These are phyloP conservation scores for Yamadazyma siamensis DNA, from an alignment of 1,139 yeast genomes.

Conservation along the genomic window DNA sequence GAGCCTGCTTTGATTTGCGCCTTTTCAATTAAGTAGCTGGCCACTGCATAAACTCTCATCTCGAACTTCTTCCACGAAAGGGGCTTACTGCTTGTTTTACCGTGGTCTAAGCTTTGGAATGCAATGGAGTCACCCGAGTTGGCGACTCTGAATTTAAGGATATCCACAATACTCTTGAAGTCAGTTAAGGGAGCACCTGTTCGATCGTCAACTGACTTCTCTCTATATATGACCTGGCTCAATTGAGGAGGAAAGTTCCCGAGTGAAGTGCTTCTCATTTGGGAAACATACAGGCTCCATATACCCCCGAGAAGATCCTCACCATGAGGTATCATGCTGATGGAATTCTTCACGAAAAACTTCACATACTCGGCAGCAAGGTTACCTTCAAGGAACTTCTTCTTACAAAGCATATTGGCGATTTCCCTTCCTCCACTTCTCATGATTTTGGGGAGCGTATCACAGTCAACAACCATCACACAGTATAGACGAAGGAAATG, in stretches of 20 bases:
- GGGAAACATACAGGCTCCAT: constrained; percentile 75
- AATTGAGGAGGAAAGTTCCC: constrained; percentile 51
- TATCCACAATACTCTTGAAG: constrained; percentile 67
- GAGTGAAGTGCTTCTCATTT: constrained; percentile 50
- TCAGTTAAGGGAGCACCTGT: constrained; percentile 72
- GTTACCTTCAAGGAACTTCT: constrained; percentile 73
- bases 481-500: constrained; percentile 82
- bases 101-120: constrained; percentile 60
- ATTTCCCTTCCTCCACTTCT: constrained; percentile 86
- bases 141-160: constrained; percentile 74
- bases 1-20: constrained; percentile 61
- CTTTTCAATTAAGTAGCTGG: constrained; percentile 53
- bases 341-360: constrained; percentile 66
- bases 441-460: constrained; percentile 77
- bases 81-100: constrained; percentile 49
- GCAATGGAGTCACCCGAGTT: constrained; percentile 81
- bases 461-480: constrained; percentile 76
- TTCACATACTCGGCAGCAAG: constrained; percentile 77
- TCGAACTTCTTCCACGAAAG: constrained; percentile 88
- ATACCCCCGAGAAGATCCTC: constrained; percentile 79
- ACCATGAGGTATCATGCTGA: constrained; percentile 71
- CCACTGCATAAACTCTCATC: constrained; percentile 68
- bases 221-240: constrained; percentile 72
- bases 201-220: constrained; percentile 70
- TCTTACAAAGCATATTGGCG: constrained; percentile 89